Percentiles rank a stretch among this genome's conserved stretches.
These are phyloP conservation scores for Geranomyces michiganensis DNA, from an alignment of 192 early-diverging fungal genomes.

Conservation along the genomic window DNA sequence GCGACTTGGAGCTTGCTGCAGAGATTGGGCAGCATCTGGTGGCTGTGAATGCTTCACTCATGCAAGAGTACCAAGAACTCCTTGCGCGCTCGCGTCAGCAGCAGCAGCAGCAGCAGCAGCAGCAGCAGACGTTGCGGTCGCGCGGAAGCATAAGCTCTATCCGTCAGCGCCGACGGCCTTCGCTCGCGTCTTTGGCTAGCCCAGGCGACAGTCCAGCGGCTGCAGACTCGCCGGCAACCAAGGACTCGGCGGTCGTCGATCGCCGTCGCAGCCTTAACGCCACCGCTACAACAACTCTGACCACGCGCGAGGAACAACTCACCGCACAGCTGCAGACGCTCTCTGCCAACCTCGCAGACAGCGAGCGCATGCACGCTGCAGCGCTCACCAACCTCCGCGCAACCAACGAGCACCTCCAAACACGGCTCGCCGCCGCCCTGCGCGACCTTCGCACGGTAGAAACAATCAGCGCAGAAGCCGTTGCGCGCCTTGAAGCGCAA, in stretches of 20 bases:
- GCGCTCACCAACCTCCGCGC: constrained; percentile 20
- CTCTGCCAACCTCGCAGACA: constrained; percentile 26
- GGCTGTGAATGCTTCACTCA: constrained; percentile 32
- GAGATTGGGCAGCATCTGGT: constrained; percentile 45
- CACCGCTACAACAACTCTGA: background rate
- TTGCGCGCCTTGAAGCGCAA: constrained; percentile 38
- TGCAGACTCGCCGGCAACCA: background rate
- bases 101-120: background rate
- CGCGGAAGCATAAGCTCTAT: background rate
- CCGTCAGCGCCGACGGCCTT: constrained; percentile 1
- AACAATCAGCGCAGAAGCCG: constrained; percentile 31
- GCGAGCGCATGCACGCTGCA: constrained; percentile 29
- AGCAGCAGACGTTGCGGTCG: background rate
- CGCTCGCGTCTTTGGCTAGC: constrained; percentile 11
- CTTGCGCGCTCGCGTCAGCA: background rate
- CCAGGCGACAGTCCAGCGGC: constrained; percentile 1
- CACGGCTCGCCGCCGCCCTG: constrained; percentile 33
- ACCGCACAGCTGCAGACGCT: constrained; percentile 28
- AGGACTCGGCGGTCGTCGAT: background rate
- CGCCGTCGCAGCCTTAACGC: background rate
- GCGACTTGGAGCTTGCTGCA: constrained; percentile 37
- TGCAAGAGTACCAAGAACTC: constrained; percentile 34
- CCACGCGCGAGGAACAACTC: background rate
- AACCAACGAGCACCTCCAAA: constrained; percentile 33
- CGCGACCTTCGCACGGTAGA: constrained; percentile 41